Conservation (phyloP, 371 early-diverging fungal species). For the Polyrhizophydium stewartii region DNA sequence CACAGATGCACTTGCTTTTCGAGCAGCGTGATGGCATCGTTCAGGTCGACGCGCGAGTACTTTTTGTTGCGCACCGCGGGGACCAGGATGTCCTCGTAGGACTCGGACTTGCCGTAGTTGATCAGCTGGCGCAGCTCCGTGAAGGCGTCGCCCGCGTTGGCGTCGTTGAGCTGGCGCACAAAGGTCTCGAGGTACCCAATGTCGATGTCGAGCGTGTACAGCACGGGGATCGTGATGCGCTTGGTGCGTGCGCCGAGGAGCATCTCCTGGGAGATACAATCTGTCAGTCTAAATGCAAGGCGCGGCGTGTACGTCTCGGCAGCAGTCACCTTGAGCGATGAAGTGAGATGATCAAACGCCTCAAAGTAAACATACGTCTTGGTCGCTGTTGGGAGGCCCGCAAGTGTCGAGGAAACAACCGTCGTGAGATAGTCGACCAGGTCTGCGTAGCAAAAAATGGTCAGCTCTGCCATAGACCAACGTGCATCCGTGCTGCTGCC, state of each 20-base stretch:
- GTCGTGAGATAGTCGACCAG: conserved; percentile 65
- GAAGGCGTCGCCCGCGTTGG: conserved; percentile 65
- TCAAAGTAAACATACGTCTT: conserved; percentile 69
- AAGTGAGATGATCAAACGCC: conserved; percentile 69
- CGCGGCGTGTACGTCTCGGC: background rate
- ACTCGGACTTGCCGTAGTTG: conserved; percentile 58
- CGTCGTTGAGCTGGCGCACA: conserved; percentile 59
- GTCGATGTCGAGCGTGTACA: conserved; percentile 69
- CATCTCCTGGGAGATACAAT: conserved; percentile 37
- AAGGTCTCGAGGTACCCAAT: conserved; percentile 71
- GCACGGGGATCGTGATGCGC: conserved; percentile 56
- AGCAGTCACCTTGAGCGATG: conserved; percentile 54
- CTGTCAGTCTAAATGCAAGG: background rate
- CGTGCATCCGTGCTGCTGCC: conserved; percentile 57
- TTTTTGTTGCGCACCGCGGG: conserved; percentile 54
- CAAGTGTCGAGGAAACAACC: conserved; percentile 65
- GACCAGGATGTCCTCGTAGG: conserved; percentile 68
- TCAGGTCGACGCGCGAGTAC: conserved; percentile 59
- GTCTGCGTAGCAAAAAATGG: conserved; percentile 35
- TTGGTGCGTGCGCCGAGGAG: conserved; percentile 61
- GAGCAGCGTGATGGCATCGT: conserved; percentile 62
- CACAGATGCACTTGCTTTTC: conserved; percentile 63
- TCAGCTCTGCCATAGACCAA: conserved; percentile 36
- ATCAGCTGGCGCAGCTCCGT: conserved; percentile 69
- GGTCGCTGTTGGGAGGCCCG: conserved; percentile 63